Evolutionary conservation across 305 asterid species (phyloP), one percentile per base, ranked within the genome.

Genomic region (Nicotiana rustica): DNA sequence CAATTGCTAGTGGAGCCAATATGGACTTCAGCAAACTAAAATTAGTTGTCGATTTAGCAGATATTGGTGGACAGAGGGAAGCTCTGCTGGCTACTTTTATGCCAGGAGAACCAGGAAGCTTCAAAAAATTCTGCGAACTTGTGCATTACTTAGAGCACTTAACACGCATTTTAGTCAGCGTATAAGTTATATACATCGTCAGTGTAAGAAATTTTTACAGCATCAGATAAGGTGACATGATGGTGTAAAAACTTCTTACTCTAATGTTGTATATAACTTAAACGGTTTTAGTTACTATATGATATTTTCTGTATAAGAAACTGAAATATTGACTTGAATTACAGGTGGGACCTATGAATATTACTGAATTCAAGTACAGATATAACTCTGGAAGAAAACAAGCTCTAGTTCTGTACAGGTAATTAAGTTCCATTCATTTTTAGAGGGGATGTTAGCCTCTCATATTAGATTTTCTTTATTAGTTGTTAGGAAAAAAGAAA

Each of bases 1-100:
- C 97, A 64, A 88, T 95, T 86, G 91, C 99, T n/a, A 93, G 95
- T 77, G 99, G 99, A 75, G 98, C 99, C 29, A 95, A 95, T 88
- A 93, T 95, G 98, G 93, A 93, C 68, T 93, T 95, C 79, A 95
- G 92, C 83, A 88, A 97, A 77, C 84, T 95, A 83, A 91, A 97
- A 91, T 81, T 92, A 85, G 94, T 93, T 56, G 90, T 97, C 82
- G 98, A 93, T 73, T 95, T 91, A 84, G 98, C 96, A 41, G 89
- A 88, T 80, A 92, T 93, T 61, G 98, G 98, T 85, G 85, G 97
- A 78, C 93, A 85, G 44, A 87, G 88, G 59, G 98, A 93, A 85
- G 97, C 93, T 70, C 95, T 93, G 76, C 89, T 93, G 73, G 93
- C 98, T 4, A 93, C 97, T 83, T 85, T 87, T 89, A 77, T 92